A percentile compares a stretch with the other conserved stretches of the same genome.
Conservation (phyloP, 331 rosid genomes). For the Cydonia oblonga region DNA sequence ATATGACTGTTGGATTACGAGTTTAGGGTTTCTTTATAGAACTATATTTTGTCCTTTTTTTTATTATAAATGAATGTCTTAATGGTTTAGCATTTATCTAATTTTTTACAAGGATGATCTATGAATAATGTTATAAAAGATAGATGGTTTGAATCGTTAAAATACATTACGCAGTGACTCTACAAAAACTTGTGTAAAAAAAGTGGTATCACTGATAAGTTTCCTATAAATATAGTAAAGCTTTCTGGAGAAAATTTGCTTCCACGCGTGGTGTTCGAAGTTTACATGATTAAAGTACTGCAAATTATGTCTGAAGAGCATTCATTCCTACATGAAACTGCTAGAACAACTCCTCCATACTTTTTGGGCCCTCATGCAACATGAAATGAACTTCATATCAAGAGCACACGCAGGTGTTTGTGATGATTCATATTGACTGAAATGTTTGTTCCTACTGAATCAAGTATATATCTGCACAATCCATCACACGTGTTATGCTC, state of each 20-base stretch:
- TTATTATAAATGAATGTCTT: no score
- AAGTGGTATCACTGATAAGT: no score
- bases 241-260: background rate
- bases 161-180: no score
- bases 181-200: no score
- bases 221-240: no score
- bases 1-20: no score
- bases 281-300: constrained; percentile 6
- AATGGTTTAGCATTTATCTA: no score
- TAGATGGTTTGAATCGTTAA: no score
- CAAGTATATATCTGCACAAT: background rate
- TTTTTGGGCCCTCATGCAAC: constrained; percentile 1
- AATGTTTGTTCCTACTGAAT: background rate
- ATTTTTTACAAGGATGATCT: no score
- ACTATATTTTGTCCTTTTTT: no score
- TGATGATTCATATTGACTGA: constrained; percentile 1
- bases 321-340: background rate
- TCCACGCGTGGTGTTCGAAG: constrained; percentile 3
- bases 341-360: background rate
- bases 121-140: no score
- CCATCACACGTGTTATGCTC: constrained; percentile 9
- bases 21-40: no score
- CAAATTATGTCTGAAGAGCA: background rate
- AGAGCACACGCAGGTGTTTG: constrained; percentile 3
- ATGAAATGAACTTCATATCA: background rate